These are phyloP conservation scores for Phytopythium kandeliae DNA, from an alignment of 352 stramenopile species.

Conservation along the genomic window DNA sequence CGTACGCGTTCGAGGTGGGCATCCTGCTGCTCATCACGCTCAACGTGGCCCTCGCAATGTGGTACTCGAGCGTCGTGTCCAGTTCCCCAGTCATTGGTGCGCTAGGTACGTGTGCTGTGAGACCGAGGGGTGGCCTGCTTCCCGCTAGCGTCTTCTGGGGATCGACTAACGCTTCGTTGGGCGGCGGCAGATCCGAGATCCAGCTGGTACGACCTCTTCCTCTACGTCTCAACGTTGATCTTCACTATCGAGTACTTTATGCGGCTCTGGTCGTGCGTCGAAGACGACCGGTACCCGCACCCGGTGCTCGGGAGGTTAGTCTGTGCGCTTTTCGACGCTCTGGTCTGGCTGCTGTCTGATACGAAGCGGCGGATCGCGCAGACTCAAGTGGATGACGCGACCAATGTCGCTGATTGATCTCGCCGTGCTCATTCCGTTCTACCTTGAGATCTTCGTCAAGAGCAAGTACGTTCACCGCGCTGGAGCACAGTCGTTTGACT, in stretches of 20 bases:
- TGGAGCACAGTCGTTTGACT: neutral
- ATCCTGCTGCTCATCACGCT: constrained; percentile 73
- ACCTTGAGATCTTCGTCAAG: constrained; percentile 69
- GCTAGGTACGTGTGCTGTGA: neutral
- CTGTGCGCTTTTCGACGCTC: neutral
- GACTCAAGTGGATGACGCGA: constrained; percentile 70
- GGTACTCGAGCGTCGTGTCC: constrained; percentile 31
- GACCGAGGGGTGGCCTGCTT: neutral
- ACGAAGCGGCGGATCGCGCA: constrained; percentile 10
- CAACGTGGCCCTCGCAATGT: constrained; percentile 77
- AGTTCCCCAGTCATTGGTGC: constrained; percentile 4
- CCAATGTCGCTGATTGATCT: constrained; percentile 82
- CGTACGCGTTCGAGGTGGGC: constrained; percentile 57
- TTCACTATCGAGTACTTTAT: constrained; percentile 76
- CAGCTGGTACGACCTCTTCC: constrained; percentile 67
- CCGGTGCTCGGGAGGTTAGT: constrained; percentile 45
- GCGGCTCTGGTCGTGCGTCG: constrained; percentile 77
- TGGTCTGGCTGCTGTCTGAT: neutral
- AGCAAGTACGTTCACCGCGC: constrained; percentile 32
- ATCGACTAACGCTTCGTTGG: neutral
- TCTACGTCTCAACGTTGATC: constrained; percentile 70
- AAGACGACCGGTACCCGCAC: constrained; percentile 59
- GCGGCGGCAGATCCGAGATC: constrained; percentile 7
- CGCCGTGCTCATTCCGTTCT: constrained; percentile 71
- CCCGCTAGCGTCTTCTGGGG: neutral